phyloP scores from a whole-genome alignment of 192 early-diverging fungal species.

The Mortierella hygrophila region DNA sequence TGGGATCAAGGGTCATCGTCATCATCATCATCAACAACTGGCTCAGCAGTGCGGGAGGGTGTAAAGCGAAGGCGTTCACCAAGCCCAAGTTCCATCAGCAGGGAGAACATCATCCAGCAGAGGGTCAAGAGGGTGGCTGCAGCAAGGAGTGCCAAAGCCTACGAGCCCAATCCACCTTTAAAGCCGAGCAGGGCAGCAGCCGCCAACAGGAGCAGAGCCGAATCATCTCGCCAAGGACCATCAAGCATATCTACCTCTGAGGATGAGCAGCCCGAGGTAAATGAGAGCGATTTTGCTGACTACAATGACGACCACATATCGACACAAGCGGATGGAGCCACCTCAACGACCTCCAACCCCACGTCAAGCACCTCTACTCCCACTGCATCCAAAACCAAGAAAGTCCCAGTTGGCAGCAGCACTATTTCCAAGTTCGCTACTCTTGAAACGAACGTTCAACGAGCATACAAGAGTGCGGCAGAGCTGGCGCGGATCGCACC shows the following conservation, averaged over 20 bases:
- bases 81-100: conserved; percentile 26
- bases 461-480: conserved; percentile 2
- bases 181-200: neutral
- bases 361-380: neutral
- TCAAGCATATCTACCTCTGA: conserved; percentile 2
- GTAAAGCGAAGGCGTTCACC: conserved; percentile 25
- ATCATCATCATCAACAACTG: neutral
- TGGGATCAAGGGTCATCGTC: neutral
- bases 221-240: conserved; percentile 4
- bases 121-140: conserved; percentile 30
- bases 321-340: neutral
- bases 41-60: neutral
- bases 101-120: conserved; percentile 38
- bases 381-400: neutral
- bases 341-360: neutral
- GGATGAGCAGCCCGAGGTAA: neutral
- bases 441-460: neutral
- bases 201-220: neutral
- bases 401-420: neutral
- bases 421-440: neutral
- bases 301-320: neutral
- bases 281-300: neutral
- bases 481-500: conserved; percentile 1
- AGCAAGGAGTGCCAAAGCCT: neutral
- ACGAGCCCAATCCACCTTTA: neutral